Conservation (phyloP, 495 filamentous ascomycete genomes). For the Penicillium samsonianum region DNA sequence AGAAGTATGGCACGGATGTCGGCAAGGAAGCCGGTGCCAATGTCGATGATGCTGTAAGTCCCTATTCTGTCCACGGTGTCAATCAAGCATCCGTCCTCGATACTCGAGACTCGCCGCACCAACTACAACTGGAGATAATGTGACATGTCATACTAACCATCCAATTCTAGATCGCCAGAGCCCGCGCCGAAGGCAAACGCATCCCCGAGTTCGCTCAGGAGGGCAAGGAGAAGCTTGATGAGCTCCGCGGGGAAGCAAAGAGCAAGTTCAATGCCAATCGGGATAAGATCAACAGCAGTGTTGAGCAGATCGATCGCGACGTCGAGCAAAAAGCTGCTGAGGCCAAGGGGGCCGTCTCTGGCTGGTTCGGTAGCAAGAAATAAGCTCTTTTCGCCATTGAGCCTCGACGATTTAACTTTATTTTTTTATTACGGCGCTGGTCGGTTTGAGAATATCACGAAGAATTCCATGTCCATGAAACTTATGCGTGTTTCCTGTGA, state of each 20-base stretch:
- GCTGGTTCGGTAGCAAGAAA: conserved; percentile 76
- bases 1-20: conserved; percentile 53
- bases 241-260: conserved; percentile 48
- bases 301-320: conserved; percentile 64
- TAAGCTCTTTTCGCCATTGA: conserved; percentile 32
- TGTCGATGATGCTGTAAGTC: conserved; percentile 57
- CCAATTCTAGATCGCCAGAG: conserved; percentile 57
- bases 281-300: conserved; percentile 51
- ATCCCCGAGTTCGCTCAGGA: conserved; percentile 60
- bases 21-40: conserved; percentile 54
- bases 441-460: conserved; percentile 2
- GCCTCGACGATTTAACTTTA: conserved; percentile 1
- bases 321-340: conserved; percentile 74
- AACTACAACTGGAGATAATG: conserved; percentile 8
- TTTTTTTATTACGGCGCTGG: conserved; percentile 5
- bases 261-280: conserved; percentile 31
- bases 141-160: conserved; percentile 7
- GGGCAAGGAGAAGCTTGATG: conserved; percentile 70
- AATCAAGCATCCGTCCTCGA: background rate
- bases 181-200: conserved; percentile 60
- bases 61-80: background rate
- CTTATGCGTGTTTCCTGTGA: background rate
- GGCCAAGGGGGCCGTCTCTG: conserved; percentile 73
- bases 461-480: conserved; percentile 1
- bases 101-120: conserved; percentile 6